These are phyloP conservation scores for Acacia concinna DNA, from an alignment of 331 rosid species.

Conservation along the genomic window DNA sequence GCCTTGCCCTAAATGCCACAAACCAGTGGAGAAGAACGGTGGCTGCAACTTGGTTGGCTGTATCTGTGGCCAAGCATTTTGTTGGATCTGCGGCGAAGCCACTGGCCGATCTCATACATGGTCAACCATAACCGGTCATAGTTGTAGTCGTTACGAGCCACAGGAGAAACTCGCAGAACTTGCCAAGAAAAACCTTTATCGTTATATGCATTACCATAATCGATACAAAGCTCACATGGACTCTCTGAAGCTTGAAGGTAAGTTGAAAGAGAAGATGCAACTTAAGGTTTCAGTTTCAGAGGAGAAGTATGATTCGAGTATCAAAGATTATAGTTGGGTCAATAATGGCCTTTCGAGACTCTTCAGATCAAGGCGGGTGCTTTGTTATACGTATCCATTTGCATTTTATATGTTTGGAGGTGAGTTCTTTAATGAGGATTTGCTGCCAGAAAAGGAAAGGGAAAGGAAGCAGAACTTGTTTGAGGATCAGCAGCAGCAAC, in stretches of 20 bases:
- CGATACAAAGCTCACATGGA: conserved; percentile 94
- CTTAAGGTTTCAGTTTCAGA: conserved; percentile 67
- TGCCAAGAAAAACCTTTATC: conserved; percentile 79
- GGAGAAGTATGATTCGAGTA: conserved; percentile 52
- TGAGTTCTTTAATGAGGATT: conserved; percentile 80
- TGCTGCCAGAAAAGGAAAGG: conserved; percentile 68
- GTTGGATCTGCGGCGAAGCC: conserved; percentile 98
- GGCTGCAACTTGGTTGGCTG: conserved; percentile 92
- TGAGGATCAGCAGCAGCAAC: conserved; percentile 99
- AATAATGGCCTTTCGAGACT: conserved; percentile 77
- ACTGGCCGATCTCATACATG: conserved; percentile 91
- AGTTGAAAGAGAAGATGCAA: conserved; percentile 65
- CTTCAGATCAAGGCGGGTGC: conserved; percentile 97
- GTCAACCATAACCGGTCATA: conserved; percentile 83
- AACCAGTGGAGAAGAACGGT: conserved; percentile 97
- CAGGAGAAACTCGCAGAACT: conserved; percentile 68
- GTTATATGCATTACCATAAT: conserved; percentile 93
- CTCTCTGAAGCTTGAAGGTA: conserved; percentile 87
- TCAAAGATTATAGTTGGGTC: conserved; percentile 89
- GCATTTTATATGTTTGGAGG: conserved; percentile 98
- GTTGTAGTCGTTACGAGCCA: conserved; percentile 90
- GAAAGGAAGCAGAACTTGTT: conserved; percentile 85
- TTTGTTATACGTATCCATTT: conserved; percentile 93
- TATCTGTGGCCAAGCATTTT: conserved; percentile 83
- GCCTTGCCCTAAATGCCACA: conserved; percentile 93